Percentiles rank a stretch among this genome's conserved stretches.
These are phyloP conservation scores for Penicillium soppii DNA, from an alignment of 495 filamentous ascomycete genomes.

Conservation along the genomic window DNA sequence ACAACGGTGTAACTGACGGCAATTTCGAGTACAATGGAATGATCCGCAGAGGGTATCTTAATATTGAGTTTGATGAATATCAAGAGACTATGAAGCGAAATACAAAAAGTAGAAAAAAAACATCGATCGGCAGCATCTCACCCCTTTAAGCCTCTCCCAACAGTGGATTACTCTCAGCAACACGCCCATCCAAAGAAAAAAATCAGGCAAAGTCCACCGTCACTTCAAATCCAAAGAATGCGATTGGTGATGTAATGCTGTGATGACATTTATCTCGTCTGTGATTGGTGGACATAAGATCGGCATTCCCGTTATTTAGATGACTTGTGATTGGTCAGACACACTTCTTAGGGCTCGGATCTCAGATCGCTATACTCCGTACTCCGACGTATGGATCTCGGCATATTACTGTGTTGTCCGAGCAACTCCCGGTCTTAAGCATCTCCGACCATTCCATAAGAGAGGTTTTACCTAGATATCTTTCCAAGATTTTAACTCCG, in stretches of 20 bases:
- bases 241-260: not conserved
- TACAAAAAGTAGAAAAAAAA: not conserved
- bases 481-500: not conserved
- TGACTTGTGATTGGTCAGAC: too few relatives aligned
- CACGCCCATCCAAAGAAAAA: slow-evolving; percentile 1
- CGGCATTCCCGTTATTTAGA: not conserved
- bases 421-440: too few relatives aligned
- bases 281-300: slow-evolving; percentile 15
- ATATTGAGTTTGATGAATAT: not conserved
- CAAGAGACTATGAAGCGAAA: slow-evolving; percentile 2
- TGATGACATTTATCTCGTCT: slow-evolving; percentile 12
- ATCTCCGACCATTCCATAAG: too few relatives aligned
- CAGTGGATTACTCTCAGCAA: slow-evolving; percentile 8
- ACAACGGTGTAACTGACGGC: not conserved
- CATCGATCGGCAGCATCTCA: not conserved
- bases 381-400: too few relatives aligned
- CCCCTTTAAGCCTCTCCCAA: slow-evolving; percentile 15
- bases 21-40: too few relatives aligned
- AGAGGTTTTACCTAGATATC: too few relatives aligned
- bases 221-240: slow-evolving; percentile 8
- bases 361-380: too few relatives aligned
- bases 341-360: too few relatives aligned
- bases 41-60: not conserved
- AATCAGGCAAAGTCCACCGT: slow-evolving; percentile 1
- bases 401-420: too few relatives aligned